Base-by-base conservation (phyloP, 2,329 filamentous ascomycete species). In the Septoria linicola region DNA sequence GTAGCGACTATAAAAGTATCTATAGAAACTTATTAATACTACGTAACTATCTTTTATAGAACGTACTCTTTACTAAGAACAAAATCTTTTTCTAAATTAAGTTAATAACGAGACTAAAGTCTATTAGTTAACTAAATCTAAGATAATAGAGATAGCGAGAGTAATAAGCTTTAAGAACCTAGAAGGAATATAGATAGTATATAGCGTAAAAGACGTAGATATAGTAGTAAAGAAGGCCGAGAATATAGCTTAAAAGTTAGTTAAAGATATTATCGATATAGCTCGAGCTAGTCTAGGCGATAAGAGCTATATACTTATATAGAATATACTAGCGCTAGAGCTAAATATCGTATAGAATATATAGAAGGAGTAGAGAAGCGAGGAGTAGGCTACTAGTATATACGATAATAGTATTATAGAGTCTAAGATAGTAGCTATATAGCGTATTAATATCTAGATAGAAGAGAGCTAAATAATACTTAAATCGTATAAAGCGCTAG, bases 71-170 rank as follows among this genome's bases (percentile, higher is more conserved):
- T 60, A 63, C 36, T 37, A 65, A 40, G 55, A 69, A 47, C 47
- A 59, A 49, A 66, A 64, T 48, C 25, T 54, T 34, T 59, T 66
- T 51, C 58, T 70, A 34, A 46, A 51, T 35, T 53, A 56, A 49
- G 60, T 63, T 8, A 66, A 68, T 43, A 62, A 66, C 47, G 57
- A 67, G 55, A 54, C 54, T 36, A 66, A 65, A 53, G 46, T 43
- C 44, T 57, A 60, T 30, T 55, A 58, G 49, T 57, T 54, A 20
- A 62, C 59, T 14, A 63, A 51, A 44, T 59, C 63, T 39, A 8
- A 49, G 14, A 50, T 66, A 19, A 41, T 66, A 40, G 60, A 60
- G 14, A 59, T 43, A 46, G 59, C 53, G 21, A 64, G 53, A 36
- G 60, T 66, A 14, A 63, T 65, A 51, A 57, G 51, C 47, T 65